Percentiles rank a stretch among this genome's conserved stretches.
These are phyloP conservation scores for Lactarius hengduanensis DNA, from an alignment of 768 basidiomycete genomes.

Conservation along the genomic window DNA sequence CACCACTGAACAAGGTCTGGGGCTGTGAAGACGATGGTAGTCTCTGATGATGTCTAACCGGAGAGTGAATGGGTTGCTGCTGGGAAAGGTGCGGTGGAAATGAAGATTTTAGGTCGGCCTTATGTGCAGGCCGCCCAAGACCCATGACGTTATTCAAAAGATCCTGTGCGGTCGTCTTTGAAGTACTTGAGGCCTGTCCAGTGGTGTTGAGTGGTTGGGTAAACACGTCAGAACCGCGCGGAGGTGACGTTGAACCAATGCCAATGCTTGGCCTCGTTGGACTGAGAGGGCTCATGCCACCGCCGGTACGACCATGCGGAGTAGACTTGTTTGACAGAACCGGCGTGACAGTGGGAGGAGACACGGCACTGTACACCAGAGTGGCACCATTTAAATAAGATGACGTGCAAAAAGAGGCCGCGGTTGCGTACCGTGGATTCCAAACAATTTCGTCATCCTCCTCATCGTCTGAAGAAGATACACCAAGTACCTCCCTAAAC, in stretches of 20 bases:
- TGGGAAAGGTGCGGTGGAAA: conserved; percentile 19
- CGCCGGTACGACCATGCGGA: conserved; percentile 10
- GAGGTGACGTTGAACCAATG: conserved; percentile 36
- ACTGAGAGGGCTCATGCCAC: conserved; percentile 22
- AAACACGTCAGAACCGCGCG: conserved; percentile 29
- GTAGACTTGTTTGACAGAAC: conserved; percentile 20
- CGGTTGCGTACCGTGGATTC: conserved; percentile 53
- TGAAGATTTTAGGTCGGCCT: conserved; percentile 24
- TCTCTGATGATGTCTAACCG: conserved; percentile 25
- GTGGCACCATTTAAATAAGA: background rate
- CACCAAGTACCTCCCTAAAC: conserved; percentile 47
- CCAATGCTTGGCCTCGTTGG: conserved; percentile 15
- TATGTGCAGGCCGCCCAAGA: conserved; percentile 33
- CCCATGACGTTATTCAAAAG: conserved; percentile 57
- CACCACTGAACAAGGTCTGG: conserved; percentile 49
- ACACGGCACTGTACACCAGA: conserved; percentile 8
- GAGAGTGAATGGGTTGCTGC: conserved; percentile 18
- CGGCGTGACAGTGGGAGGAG: conserved; percentile 18
- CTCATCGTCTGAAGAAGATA: conserved; percentile 49
- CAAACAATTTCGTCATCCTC: conserved; percentile 80
- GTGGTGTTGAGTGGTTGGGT: conserved; percentile 24
- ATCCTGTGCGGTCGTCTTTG: conserved; percentile 62
- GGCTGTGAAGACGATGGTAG: conserved; percentile 40
- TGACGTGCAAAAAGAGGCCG: background rate
- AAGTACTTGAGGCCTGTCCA: conserved; percentile 26